Percentiles rank a stretch among this genome's conserved stretches.
These are phyloP conservation scores for Margaritispora aquatica DNA, from an alignment of 495 filamentous ascomycete genomes.

Conservation along the genomic window DNA sequence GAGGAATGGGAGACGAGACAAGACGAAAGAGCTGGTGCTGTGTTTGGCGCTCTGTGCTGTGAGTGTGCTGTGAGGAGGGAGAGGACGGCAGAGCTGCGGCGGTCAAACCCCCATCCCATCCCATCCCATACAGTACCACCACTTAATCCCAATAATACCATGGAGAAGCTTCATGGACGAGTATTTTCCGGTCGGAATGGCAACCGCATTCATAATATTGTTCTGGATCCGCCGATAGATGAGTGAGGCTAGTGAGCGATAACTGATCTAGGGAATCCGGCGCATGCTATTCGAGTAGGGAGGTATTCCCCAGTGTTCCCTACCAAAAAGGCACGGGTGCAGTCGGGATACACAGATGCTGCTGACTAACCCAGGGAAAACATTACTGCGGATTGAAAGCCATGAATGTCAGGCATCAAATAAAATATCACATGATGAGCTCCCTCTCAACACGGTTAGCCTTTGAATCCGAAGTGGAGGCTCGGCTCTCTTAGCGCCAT, in stretches of 20 bases:
- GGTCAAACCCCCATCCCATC: too few relatives aligned
- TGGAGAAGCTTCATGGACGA: conserved; percentile 7
- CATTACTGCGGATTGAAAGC: neutral
- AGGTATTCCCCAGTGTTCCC: too few relatives aligned
- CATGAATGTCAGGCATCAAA: neutral
- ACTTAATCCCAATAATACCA: neutral
- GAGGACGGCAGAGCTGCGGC: too few relatives aligned
- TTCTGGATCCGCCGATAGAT: neutral
- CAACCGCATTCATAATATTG: neutral
- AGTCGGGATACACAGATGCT: conserved; percentile 2
- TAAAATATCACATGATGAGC: neutral
- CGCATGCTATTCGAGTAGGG: too few relatives aligned
- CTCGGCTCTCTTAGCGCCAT: conserved; percentile 6
- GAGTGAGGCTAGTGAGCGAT: neutral
- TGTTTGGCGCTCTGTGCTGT: too few relatives aligned
- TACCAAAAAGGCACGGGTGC: conserved; percentile 4
- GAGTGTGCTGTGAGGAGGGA: too few relatives aligned
- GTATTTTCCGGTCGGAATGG: conserved; percentile 15
- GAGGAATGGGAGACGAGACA: conserved; percentile 17
- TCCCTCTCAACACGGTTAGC: neutral
- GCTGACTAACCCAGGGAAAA: neutral
- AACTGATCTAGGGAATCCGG: neutral
- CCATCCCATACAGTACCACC: too few relatives aligned
- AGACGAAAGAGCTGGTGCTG: too few relatives aligned
- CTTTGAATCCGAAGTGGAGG: neutral